phyloP scores from a whole-genome alignment of 2,329 filamentous ascomycete species.

The Penicillium brevicompactum region DNA sequence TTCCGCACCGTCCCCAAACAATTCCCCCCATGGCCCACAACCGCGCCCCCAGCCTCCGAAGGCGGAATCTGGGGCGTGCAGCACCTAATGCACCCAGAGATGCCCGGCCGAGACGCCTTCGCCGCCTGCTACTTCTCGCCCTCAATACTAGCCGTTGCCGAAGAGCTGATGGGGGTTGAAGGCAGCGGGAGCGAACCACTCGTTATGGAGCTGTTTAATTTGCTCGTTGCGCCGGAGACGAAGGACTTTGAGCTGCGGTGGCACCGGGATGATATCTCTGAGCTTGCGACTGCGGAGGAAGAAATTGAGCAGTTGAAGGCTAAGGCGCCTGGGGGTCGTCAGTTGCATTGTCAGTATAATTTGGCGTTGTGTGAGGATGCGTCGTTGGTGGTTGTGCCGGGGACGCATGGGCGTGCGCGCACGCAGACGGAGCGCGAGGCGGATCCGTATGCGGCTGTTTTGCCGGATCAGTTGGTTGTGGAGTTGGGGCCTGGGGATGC shows the following conservation, averaged over 20 bases:
- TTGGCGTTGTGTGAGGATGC: constrained; percentile 75
- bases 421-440: constrained; percentile 71
- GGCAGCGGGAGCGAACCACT: constrained; percentile 61
- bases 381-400: constrained; percentile 74
- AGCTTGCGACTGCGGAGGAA: constrained; percentile 65
- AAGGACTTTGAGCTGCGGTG: constrained; percentile 73
- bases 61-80: constrained; percentile 87
- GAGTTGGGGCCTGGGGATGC: constrained; percentile 72
- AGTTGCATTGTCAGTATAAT: constrained; percentile 85
- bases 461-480: constrained; percentile 69
- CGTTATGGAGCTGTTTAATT: constrained; percentile 86
- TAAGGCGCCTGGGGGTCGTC: constrained; percentile 46
- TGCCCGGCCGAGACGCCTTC: constrained; percentile 65
- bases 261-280: constrained; percentile 81
- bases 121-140: constrained; percentile 71
- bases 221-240: constrained; percentile 72
- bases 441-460: constrained; percentile 61
- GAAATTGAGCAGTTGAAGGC: constrained; percentile 64
- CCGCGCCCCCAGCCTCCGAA: constrained; percentile 48
- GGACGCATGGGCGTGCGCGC: constrained; percentile 70
- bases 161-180: constrained; percentile 59
- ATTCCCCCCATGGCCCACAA: constrained; percentile 80
- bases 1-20: constrained; percentile 86
- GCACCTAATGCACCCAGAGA: constrained; percentile 74
- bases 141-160: constrained; percentile 63